These are phyloP conservation scores for Kuraishia hungarica DNA, from an alignment of 805 yeast genomes.

Conservation along the genomic window DNA sequence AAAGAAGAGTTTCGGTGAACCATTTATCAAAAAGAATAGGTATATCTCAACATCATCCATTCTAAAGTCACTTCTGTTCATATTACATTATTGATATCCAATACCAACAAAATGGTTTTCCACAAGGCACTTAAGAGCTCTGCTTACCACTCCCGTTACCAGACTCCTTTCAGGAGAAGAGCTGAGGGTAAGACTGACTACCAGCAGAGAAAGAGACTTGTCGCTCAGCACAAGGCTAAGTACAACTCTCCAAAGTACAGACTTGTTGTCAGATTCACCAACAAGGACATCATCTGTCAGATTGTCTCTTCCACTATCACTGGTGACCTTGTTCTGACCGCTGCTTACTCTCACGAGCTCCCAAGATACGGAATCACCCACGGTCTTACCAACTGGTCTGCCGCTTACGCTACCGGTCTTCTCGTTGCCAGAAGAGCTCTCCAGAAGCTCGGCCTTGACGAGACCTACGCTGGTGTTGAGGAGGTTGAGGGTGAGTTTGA, in stretches of 20 bases:
- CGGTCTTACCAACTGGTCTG: conserved; percentile 99
- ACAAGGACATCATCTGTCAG: conserved; percentile 98
- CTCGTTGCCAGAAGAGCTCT: conserved; percentile 98
- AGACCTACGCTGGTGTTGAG: conserved; percentile 97
- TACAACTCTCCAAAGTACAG: conserved; percentile 99
- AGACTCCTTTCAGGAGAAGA: conserved; percentile 99
- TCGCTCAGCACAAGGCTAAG: conserved; percentile 99
- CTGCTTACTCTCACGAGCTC: conserved; percentile 98
- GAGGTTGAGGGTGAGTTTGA: conserved; percentile 99
- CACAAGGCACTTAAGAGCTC: conserved; percentile 64
- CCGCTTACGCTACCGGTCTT: conserved; percentile 98
- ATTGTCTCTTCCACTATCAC: conserved; percentile 93
- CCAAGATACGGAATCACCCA: conserved; percentile 96
- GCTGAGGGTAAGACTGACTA: conserved; percentile 99
- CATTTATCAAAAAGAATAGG: background rate
- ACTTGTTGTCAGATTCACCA: conserved; percentile 99
- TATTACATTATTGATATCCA: background rate
- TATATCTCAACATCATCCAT: background rate
- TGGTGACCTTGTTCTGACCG: conserved; percentile 92
- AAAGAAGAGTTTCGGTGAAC: background rate
- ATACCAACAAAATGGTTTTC: conserved; percentile 59
- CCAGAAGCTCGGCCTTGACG: conserved; percentile 95
- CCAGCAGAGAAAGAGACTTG: conserved; percentile 99
- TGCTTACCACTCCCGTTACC: conserved; percentile 98
- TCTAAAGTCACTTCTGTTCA: too few species aligned